These are phyloP conservation scores for Coemansia sp. DNA, from an alignment of 192 early-diverging fungal genomes.

Conservation along the genomic window DNA sequence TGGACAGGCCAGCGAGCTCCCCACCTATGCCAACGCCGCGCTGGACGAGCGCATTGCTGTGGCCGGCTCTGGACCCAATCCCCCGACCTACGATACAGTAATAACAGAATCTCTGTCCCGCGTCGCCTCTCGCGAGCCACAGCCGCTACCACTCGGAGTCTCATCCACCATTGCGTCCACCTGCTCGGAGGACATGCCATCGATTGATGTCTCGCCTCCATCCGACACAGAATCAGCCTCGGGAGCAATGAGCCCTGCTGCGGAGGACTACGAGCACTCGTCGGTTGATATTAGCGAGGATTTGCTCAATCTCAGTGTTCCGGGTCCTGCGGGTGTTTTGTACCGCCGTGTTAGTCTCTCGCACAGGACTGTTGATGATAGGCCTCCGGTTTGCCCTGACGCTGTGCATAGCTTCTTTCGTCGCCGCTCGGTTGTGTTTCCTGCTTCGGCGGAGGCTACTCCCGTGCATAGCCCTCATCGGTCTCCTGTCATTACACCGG, in stretches of 20 bases:
- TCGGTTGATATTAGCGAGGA: neutral
- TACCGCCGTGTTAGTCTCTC: conserved; percentile 17
- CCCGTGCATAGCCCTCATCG: conserved; percentile 24
- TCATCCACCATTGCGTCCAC: neutral
- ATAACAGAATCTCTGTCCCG: conserved; percentile 17
- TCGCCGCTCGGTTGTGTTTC: conserved; percentile 37
- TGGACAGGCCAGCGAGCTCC: conserved; percentile 25
- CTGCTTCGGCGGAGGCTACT: conserved; percentile 41
- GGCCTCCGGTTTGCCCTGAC: conserved; percentile 25
- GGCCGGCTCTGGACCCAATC: conserved; percentile 20
- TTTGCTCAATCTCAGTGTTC: neutral
- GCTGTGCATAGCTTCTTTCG: conserved; percentile 34
- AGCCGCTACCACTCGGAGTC: neutral
- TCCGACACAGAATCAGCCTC: neutral
- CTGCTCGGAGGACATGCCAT: neutral
- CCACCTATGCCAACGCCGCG: conserved; percentile 39
- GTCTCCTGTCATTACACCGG: conserved; percentile 26
- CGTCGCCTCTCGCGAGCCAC: conserved; percentile 1
- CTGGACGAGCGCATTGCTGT: conserved; percentile 35
- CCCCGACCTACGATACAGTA: conserved; percentile 40
- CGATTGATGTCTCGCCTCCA: neutral
- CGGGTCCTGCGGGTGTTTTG: neutral
- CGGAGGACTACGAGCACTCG: neutral
- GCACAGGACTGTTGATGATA: conserved; percentile 16
- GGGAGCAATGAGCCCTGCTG: neutral